Base-by-base conservation (phyloP, 192 early-diverging fungal species). In the Umbelopsis sp. region DNA sequence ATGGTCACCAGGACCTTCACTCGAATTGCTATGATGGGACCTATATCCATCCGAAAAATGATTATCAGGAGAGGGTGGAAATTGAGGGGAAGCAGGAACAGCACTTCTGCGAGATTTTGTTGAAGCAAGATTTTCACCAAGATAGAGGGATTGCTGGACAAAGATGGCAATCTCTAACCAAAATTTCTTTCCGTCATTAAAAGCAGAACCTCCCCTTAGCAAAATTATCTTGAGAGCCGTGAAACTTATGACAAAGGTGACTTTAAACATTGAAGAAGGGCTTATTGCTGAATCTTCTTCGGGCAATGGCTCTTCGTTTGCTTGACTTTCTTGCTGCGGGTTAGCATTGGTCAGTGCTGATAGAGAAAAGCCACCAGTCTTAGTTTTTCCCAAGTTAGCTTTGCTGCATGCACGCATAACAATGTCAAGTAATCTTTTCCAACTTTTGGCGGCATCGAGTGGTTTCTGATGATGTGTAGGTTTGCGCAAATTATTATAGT, bases 161-260 rank as follows among this genome's bases (percentile, higher is more conserved):
- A 83, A 73, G 72, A 78, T 66, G 71, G 83, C 71, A 73, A 74
- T 48, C 27, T 69, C 66, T 0, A 68, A 50, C 86, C 84, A 86
- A 12, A 80, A 74, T 2, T 83, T 83, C 18, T 75, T 74, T 9
- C 71, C 70, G 30, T 68, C 71, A 41, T 82, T 76, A 67, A 86
- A 58, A 20, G 82, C 84, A 47, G 65, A 70, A 45, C 78, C 74
- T 16, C 81, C 84, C 3, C 86, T 80, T 15, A 88, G 69, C 2
- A 88, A 64, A n/a, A 86, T 80, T 37, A 88, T 76, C 35, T 86
- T 79, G 18, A 88, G 47, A 1, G 86, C 86, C 2, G 78, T 82
- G 30, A 88, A 86, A 65, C 84, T 75, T 2, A 86, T 68, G 20
- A 82, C 30, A 21, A 83, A 80, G 18, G 74, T 50, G 35, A 73